phyloP scores from a whole-genome alignment of 1,139 yeast genomes.

The Zygosaccharomyces sapae region DNA sequence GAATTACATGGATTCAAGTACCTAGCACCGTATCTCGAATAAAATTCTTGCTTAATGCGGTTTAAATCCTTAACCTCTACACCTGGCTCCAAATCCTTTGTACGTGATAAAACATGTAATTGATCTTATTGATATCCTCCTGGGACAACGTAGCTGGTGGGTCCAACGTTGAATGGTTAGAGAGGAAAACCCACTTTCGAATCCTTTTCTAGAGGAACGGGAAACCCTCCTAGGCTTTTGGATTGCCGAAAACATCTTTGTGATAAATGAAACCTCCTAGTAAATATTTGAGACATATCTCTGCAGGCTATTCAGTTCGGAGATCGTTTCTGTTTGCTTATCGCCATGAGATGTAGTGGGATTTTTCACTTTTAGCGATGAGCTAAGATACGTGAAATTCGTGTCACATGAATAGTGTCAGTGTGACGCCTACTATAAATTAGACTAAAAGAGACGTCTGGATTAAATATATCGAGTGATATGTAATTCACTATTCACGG shows the following conservation, averaged over 20 bases:
- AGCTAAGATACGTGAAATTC: not conserved
- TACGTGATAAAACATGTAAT: constrained; percentile 17
- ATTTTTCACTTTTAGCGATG: not conserved
- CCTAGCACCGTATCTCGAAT: constrained; percentile 21
- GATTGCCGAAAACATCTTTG: not conserved
- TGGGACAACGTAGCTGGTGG: constrained; percentile 3
- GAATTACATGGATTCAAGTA: constrained; percentile 26
- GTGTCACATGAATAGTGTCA: not conserved
- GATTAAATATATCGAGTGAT: too few relatives aligned
- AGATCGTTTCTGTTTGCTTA: not conserved
- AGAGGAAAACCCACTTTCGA: not conserved
- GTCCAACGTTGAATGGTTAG: not conserved
- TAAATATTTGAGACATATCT: constrained; percentile 2
- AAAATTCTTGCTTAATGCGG: constrained; percentile 21
- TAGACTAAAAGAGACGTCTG: not conserved
- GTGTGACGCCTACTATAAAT: not conserved
- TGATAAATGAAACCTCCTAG: constrained; percentile 6
- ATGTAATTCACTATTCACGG: too few relatives aligned
- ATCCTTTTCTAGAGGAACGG: not conserved
- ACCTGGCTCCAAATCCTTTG: constrained; percentile 30
- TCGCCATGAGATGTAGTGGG: not conserved
- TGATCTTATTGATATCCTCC: constrained; percentile 9
- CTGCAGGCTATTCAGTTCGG: not conserved
- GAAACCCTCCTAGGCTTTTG: not conserved
- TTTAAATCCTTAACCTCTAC: constrained; percentile 25